These are phyloP conservation scores for Penicillium cosmopolitanum DNA, from an alignment of 495 filamentous ascomycete genomes.

Conservation along the genomic window DNA sequence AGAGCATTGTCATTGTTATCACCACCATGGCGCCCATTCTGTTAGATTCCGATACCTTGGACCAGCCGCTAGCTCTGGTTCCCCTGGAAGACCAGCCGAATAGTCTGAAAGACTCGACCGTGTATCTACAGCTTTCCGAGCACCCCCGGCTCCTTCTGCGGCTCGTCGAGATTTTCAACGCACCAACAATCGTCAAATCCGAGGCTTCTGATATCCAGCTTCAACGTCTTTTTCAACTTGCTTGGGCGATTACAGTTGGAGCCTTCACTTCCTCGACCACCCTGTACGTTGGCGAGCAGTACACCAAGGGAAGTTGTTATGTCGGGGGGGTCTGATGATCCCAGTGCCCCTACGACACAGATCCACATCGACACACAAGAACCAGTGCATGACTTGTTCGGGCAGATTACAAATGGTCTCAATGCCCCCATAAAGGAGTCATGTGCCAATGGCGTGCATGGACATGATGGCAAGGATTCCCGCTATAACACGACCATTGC, in stretches of 20 bases:
- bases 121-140: conserved; percentile 7
- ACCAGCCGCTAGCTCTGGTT: no score
- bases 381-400: conserved; percentile 12
- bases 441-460: not conserved
- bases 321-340: conserved; percentile 11
- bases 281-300: conserved; percentile 21
- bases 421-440: not conserved
- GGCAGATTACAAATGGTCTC: conserved; percentile 1
- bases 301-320: conserved; percentile 15
- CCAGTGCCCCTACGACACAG: not conserved
- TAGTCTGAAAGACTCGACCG: not conserved
- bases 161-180: conserved; percentile 16
- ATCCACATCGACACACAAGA: conserved; percentile 23
- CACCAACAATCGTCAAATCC: not conserved
- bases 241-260: conserved; percentile 17
- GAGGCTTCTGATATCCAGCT: conserved; percentile 23
- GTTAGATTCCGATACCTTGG: conserved; percentile 4
- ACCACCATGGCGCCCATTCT: conserved; percentile 16
- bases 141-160: conserved; percentile 13
- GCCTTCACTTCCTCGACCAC: conserved; percentile 19
- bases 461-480: not conserved
- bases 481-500: conserved; percentile 10
- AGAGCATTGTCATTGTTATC: conserved; percentile 10
- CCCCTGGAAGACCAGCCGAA: no score
- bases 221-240: conserved; percentile 22